phyloP scores from a whole-genome alignment of 805 yeast species.

The Kazachstania kunashirensis region DNA sequence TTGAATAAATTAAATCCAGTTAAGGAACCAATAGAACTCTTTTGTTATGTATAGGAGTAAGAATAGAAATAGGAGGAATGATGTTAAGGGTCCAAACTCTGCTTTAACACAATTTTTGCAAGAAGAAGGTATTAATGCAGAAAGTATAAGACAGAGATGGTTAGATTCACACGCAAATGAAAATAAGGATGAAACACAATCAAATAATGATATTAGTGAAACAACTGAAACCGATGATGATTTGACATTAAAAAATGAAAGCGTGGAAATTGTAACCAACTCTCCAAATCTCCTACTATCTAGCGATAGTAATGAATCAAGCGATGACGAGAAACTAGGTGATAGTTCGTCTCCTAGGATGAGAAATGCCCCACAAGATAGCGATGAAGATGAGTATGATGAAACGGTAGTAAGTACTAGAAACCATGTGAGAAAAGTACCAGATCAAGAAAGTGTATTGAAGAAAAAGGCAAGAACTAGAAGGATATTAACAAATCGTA shows the following conservation, averaged over 20 bases:
- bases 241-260: neutral
- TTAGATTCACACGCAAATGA: constrained; percentile 22
- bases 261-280: neutral
- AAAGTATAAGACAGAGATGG: constrained; percentile 50
- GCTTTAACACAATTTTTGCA: constrained; percentile 83
- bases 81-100: constrained; percentile 54
- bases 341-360: constrained; percentile 3
- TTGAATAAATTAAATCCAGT: too few relatives aligned
- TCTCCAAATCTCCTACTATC: neutral
- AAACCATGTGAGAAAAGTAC: neutral
- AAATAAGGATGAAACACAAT: constrained; percentile 17
- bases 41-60: constrained; percentile 22
- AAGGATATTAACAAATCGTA: constrained; percentile 48
- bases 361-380: constrained; percentile 29
- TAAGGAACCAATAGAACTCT: too few relatives aligned
- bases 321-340: constrained; percentile 4
- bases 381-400: constrained; percentile 26
- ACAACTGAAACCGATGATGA: neutral
- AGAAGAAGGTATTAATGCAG: constrained; percentile 83
- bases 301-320: constrained; percentile 2
- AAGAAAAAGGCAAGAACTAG: constrained; percentile 36
- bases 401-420: neutral
- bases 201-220: constrained; percentile 3
- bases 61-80: constrained; percentile 13
- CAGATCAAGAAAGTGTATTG: constrained; percentile 8